Evolutionary conservation across 129 eudicot species (phyloP).

Genomic region (carrot (Daucus carota)): DNA sequence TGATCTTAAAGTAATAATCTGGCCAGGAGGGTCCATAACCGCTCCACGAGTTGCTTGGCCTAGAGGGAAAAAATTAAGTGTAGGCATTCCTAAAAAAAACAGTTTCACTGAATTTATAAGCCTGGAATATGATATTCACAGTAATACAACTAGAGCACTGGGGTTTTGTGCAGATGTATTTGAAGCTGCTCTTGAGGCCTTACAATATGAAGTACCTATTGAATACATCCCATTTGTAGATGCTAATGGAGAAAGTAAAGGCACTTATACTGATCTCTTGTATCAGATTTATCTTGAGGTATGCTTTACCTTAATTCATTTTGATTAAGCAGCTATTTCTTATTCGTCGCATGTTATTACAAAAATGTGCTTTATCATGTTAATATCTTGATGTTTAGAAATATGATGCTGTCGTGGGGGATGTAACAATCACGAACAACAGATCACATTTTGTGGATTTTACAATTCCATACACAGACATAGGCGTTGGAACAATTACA

Average conservation of each 20-base stretch:
- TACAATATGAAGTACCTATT: conserved; percentile 22
- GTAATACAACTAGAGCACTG: neutral
- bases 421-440: conserved; percentile 29
- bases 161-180: conserved; percentile 43
- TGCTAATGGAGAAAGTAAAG: conserved; percentile 5
- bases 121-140: conserved; percentile 12
- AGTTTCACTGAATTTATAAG: conserved; percentile 13
- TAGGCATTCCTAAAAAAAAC: conserved; percentile 22
- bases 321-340: neutral
- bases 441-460: conserved; percentile 37
- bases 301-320: neutral
- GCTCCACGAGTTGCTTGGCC: conserved; percentile 20
- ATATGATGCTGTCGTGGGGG: conserved; percentile 12
- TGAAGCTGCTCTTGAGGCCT: conserved; percentile 21
- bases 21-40: conserved; percentile 28
- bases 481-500: conserved; percentile 25
- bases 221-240: conserved; percentile 27
- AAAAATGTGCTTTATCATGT: too few relatives aligned
- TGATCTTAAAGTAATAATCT: conserved; percentile 13
- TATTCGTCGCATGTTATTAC: neutral
- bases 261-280: conserved; percentile 28
- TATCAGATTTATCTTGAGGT: conserved; percentile 36
- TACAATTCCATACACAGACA: conserved; percentile 31
- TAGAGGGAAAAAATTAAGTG: conserved; percentile 21
- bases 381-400: conserved; percentile 2